phyloP scores from a whole-genome alignment of 257 asterid genomes.

The Solanum chilense region DNA sequence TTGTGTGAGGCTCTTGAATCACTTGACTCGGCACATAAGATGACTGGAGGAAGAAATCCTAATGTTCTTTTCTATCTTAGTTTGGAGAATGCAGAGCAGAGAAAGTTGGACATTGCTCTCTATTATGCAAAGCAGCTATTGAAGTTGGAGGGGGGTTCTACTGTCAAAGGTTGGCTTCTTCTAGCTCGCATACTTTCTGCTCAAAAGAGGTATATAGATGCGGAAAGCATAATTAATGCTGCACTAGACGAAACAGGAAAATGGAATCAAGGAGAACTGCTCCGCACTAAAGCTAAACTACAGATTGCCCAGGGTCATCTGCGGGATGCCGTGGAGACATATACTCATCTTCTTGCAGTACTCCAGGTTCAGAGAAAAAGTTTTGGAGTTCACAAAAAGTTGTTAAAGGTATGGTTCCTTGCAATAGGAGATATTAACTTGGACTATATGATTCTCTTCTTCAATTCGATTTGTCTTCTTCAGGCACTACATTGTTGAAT shows the following conservation, averaged over 20 bases:
- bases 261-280: constrained; percentile 81
- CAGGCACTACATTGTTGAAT: neutral
- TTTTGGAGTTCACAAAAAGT: constrained; percentile 31
- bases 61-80: constrained; percentile 45
- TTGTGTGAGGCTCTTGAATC: constrained; percentile 66
- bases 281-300: constrained; percentile 62
- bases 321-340: constrained; percentile 55
- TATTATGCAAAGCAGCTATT: constrained; percentile 56
- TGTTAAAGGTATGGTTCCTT: constrained; percentile 34
- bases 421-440: neutral
- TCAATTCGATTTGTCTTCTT: neutral
- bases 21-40: constrained; percentile 47
- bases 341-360: constrained; percentile 72
- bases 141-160: constrained; percentile 59
- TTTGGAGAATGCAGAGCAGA: constrained; percentile 81
- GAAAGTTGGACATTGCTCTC: constrained; percentile 70
- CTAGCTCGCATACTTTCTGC: constrained; percentile 86
- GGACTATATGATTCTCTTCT: neutral
- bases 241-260: constrained; percentile 87
- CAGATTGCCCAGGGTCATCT: constrained; percentile 63
- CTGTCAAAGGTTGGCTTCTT: constrained; percentile 65
- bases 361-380: constrained; percentile 75
- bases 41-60: constrained; percentile 31
- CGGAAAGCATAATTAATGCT: constrained; percentile 65
- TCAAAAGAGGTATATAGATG: constrained; percentile 60